Percentiles rank a stretch among this genome's conserved stretches.
Conservation (phyloP, 2,329 filamentous ascomycete genomes). For the Colletotrichum tropicicola region DNA sequence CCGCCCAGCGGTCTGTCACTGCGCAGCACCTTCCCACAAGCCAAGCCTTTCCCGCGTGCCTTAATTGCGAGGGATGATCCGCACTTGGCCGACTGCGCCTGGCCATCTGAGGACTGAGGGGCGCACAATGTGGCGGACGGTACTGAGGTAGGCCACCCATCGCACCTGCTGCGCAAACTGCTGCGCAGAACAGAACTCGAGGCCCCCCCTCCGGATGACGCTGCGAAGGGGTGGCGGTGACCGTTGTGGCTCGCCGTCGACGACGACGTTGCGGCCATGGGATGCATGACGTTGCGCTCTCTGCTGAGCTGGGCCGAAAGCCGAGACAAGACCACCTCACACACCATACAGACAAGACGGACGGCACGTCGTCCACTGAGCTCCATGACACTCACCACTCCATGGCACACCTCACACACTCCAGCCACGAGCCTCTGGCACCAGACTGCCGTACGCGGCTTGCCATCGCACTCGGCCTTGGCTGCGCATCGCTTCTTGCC, state of each 20-base stretch:
- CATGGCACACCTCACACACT: conserved; percentile 8
- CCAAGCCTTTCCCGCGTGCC: conserved; percentile 14
- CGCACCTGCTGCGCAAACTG: too few species aligned
- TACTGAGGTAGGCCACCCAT: background rate
- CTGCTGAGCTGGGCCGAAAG: background rate
- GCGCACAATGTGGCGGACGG: background rate
- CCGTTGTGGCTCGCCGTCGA: background rate
- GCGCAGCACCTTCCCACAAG: conserved; percentile 1
- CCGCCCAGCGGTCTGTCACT: background rate
- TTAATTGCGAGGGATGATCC: background rate
- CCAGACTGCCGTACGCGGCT: background rate
- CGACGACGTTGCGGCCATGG: background rate
- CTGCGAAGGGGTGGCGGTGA: conserved; percentile 11
- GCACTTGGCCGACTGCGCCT: conserved; percentile 2
- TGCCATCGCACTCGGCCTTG: background rate
- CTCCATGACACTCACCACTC: background rate
- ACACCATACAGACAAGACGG: conserved; percentile 5
- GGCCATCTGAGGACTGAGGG: background rate
- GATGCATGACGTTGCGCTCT: conserved; percentile 26
- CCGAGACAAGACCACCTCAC: conserved; percentile 22
- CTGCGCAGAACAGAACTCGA: background rate
- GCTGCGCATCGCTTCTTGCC: background rate
- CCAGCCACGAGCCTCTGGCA: conserved; percentile 1
- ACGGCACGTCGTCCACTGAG: conserved; percentile 14
- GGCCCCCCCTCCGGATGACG: conserved; percentile 6